A percentile compares a stretch with the other conserved stretches of the same genome.
phyloP scores from a whole-genome alignment of 1,284 basidiomycete species.

The Mycena citricolor region DNA sequence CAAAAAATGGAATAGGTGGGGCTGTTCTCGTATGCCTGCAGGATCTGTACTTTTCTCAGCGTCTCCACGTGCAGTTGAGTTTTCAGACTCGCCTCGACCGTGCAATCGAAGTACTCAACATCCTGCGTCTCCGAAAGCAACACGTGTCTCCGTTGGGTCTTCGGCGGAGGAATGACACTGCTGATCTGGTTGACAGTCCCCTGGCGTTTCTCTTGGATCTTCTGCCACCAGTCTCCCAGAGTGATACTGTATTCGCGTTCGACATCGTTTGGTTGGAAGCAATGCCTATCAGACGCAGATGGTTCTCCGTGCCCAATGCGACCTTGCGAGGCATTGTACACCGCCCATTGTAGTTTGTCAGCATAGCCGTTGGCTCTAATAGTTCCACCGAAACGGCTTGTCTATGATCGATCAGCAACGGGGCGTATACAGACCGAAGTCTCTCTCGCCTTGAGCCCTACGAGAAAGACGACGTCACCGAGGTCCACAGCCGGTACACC shows the following conservation, averaged over 20 bases:
- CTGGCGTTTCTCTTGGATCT: conserved; percentile 29
- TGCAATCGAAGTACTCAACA: conserved; percentile 64
- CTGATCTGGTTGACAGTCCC: conserved; percentile 27
- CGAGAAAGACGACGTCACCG: conserved; percentile 48
- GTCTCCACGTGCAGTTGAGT: too few species aligned
- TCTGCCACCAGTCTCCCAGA: conserved; percentile 58
- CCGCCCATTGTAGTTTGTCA: conserved; percentile 41
- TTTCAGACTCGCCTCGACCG: conserved; percentile 54
- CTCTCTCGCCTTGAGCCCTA: conserved; percentile 35
- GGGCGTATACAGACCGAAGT: neutral
- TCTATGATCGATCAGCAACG: conserved; percentile 27
- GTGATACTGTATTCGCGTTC: conserved; percentile 34
- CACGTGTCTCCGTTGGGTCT: conserved; percentile 39
- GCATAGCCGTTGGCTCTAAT: conserved; percentile 41
- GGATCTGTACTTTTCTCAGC: too few species aligned
- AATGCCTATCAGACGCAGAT: conserved; percentile 1
- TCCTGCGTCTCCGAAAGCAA: conserved; percentile 52
- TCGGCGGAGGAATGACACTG: conserved; percentile 11
- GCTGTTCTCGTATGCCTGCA: conserved; percentile 41
- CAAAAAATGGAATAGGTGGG: conserved; percentile 55
- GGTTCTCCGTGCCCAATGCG: conserved; percentile 35
- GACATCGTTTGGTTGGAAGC: too few species aligned
- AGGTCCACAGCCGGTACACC: conserved; percentile 46
- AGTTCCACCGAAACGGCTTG: conserved; percentile 30
- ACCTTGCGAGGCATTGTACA: conserved; percentile 32